Evolutionary conservation across 2,329 filamentous ascomycete genomes (phyloP).

Genomic region (Cercospora sp.): DNA sequence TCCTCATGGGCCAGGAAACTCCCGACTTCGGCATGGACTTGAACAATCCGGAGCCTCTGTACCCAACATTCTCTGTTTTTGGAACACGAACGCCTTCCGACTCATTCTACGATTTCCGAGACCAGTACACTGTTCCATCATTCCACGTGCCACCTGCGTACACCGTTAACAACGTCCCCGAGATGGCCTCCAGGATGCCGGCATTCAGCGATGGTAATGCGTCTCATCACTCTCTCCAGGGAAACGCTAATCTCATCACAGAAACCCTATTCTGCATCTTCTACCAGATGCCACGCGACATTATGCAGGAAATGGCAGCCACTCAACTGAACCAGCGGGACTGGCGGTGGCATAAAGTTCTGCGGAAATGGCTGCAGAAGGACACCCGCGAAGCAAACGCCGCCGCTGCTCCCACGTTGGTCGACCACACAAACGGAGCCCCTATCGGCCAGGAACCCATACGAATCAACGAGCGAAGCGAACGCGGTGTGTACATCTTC

Average conservation of each 20-base stretch:
- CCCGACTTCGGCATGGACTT: slow-evolving; percentile 65
- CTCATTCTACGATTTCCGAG: slow-evolving; percentile 46
- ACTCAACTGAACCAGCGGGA: slow-evolving; percentile 58
- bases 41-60: slow-evolving; percentile 55
- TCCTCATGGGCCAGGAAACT: slow-evolving; percentile 61
- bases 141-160: slow-evolving; percentile 65
- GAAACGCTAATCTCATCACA: slow-evolving; percentile 38
- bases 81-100: slow-evolving; percentile 45
- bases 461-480: slow-evolving; percentile 49
- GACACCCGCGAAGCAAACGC: slow-evolving; percentile 45
- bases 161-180: slow-evolving; percentile 65
- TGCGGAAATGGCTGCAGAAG: slow-evolving; percentile 59
- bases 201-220: slow-evolving; percentile 40
- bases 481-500: slow-evolving; percentile 57
- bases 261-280: slow-evolving; percentile 71
- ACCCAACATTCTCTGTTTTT: slow-evolving; percentile 66
- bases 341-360: slow-evolving; percentile 58
- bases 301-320: slow-evolving; percentile 66
- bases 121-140: slow-evolving; percentile 59
- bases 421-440: slow-evolving; percentile 34
- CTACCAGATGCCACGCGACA: slow-evolving; percentile 66
- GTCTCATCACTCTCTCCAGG: background rate
- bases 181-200: slow-evolving; percentile 48
- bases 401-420: slow-evolving; percentile 35
- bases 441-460: slow-evolving; percentile 41